A percentile compares a stretch with the other conserved stretches of the same genome.
Conservation (phyloP, 164 flowering plant genomes). For the Buxus sempervirens region DNA sequence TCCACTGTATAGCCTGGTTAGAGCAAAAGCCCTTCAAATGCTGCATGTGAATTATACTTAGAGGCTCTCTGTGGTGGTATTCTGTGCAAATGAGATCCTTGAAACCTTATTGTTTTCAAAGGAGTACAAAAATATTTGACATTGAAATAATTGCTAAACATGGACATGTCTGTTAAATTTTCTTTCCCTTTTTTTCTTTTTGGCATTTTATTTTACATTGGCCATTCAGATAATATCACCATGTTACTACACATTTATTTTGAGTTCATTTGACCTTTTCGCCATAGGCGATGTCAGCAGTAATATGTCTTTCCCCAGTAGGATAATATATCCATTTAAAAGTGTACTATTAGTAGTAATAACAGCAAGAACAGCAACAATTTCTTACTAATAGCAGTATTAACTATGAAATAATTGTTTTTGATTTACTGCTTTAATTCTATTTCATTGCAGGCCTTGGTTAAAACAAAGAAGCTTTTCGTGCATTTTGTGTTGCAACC, state of each 20-base stretch:
- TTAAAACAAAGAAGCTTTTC: conserved; percentile 46
- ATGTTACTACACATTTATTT: no score
- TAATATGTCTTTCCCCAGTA: not conserved
- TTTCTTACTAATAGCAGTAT: no score
- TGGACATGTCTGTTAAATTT: not conserved
- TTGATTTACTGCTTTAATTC: not conserved
- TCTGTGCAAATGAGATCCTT: not conserved
- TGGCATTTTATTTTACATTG: not conserved
- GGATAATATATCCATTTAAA: not conserved
- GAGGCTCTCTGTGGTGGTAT: not conserved
- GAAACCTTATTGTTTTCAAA: no score
- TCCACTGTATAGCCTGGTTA: no score
- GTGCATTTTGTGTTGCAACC: conserved; percentile 76
- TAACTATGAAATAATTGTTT: no score
- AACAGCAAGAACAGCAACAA: not conserved
- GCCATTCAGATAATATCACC: not conserved
- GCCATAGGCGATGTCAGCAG: not conserved
- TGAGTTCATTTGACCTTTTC: no score
- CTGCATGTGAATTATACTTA: not conserved
- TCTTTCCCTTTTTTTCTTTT: not conserved
- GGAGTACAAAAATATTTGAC: no score
- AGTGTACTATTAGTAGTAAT: no score
- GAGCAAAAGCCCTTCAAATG: not conserved
- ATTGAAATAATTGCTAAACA: no score
- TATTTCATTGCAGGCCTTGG: conserved; percentile 48